These are phyloP conservation scores for Penicillium italicum DNA, from an alignment of 2,329 filamentous ascomycete species.

Conservation along the genomic window DNA sequence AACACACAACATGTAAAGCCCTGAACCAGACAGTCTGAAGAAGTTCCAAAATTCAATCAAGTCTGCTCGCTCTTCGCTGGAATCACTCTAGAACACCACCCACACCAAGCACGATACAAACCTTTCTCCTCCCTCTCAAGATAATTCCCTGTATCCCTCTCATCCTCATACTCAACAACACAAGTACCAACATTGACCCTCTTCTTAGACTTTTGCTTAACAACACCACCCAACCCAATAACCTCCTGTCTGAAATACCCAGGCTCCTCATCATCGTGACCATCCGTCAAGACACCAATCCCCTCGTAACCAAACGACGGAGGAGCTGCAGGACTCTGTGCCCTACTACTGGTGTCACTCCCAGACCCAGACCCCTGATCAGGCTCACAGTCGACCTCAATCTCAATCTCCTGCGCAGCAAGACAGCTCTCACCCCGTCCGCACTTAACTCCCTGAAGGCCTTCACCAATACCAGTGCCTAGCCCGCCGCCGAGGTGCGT, in stretches of 20 bases:
- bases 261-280: slow-evolving; percentile 46
- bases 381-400: slow-evolving; percentile 82
- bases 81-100: slow-evolving; percentile 80
- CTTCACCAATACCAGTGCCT: slow-evolving; percentile 83
- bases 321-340: slow-evolving; percentile 18
- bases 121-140: slow-evolving; percentile 69
- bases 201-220: slow-evolving; percentile 84
- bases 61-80: slow-evolving; percentile 38
- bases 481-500: slow-evolving; percentile 72
- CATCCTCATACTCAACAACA: slow-evolving; percentile 81
- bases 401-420: slow-evolving; percentile 71
- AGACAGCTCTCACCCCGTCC: slow-evolving; percentile 74
- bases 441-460: slow-evolving; percentile 82
- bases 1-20: neutral
- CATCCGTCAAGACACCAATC: slow-evolving; percentile 15
- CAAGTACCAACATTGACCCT: slow-evolving; percentile 77
- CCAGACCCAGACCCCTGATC: slow-evolving; percentile 51
- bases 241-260: slow-evolving; percentile 86
- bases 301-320: slow-evolving; percentile 24
- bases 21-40: neutral
- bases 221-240: slow-evolving; percentile 80
- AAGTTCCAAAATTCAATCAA: neutral
- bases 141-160: slow-evolving; percentile 62
- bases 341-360: slow-evolving; percentile 20
- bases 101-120: slow-evolving; percentile 75